Evolutionary conservation across 345 rosid genomes (phyloP), one percentile per base, ranked within the genome.

Genomic region (Gossypium rotundifolium): DNA sequence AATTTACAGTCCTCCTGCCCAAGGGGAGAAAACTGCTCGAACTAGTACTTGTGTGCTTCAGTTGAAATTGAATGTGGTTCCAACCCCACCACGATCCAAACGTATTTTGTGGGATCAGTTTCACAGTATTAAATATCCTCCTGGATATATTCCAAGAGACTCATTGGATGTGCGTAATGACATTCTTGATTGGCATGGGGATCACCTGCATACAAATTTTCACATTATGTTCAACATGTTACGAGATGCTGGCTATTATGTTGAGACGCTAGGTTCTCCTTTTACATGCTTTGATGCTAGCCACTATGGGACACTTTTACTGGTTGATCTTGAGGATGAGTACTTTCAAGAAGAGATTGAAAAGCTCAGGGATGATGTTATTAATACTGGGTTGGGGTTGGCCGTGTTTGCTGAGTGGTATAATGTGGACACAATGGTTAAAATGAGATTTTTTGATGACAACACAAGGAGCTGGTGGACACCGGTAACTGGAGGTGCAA

Each of bases 381-480:
- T 88, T 59, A 87, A 85, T 77, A 84, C 89, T 22, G 98, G 98
- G 33, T 79, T 94, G 78, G 98, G 98, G 49, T 81, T 94, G 75
- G 86, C 87, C 75, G 94, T 94, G 53, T 94, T 92, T 83, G 88
- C 98, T 69, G 98, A 94, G 82, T 94, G 98, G 98, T 94, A 94
- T 87, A 94, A 91, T 79, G 87, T 94, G 29, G 98, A 91, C 51
- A 94, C 98, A 18, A 92, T 94, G 97, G 97, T 94, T 75, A 94
- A 94, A 78, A 94, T 94, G 98, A 87, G 98, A 81, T 94, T 94
- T 84, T 94, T 94, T 16, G 98, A 94, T 77, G 98, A 94, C 81
- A 94, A 94, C 81, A 92, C 98, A 1, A 84, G 97, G 65, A 94
- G 98, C 78, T 92, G 98, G 98, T 94, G 98, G 98, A 94, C 98